These are phyloP conservation scores for Boletellus sp. DNA, from an alignment of 1,284 basidiomycete genomes.

Conservation along the genomic window DNA sequence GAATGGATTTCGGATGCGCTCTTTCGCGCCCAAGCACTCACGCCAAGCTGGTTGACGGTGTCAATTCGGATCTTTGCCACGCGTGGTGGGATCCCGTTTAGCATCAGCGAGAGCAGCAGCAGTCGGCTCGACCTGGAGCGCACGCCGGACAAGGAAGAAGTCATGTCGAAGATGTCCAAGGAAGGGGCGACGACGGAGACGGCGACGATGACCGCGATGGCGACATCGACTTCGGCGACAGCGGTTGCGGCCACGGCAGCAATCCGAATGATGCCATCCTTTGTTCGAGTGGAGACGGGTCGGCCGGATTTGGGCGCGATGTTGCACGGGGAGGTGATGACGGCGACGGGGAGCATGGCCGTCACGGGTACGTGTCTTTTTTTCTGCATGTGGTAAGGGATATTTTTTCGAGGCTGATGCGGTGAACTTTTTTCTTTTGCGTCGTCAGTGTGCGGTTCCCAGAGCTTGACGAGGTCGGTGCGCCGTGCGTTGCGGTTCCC, in stretches of 20 bases:
- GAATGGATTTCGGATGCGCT: slow-evolving; percentile 36
- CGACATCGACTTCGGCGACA: no score
- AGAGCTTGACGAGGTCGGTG: slow-evolving; percentile 37
- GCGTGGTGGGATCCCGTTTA: slow-evolving; percentile 7
- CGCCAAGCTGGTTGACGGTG: slow-evolving; percentile 25
- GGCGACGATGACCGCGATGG: no score
- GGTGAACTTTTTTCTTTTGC: not conserved
- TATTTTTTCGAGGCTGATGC: no score
- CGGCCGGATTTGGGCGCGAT: slow-evolving; percentile 22
- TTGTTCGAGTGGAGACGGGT: slow-evolving; percentile 17
- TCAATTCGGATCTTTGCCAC: slow-evolving; percentile 37
- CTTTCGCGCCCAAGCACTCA: slow-evolving; percentile 18
- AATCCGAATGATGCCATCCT: slow-evolving; percentile 2
- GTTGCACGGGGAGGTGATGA: slow-evolving; percentile 20
- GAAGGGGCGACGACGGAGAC: not conserved
- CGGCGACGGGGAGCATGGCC: slow-evolving; percentile 24
- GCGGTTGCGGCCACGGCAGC: no score
- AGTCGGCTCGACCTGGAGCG: slow-evolving; percentile 11
- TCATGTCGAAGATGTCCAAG: not conserved
- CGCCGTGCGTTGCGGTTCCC: slow-evolving; percentile 39
- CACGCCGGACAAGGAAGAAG: slow-evolving; percentile 10
- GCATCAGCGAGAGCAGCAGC: not conserved
- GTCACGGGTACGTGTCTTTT: slow-evolving; percentile 23
- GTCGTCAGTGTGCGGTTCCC: slow-evolving; percentile 46
- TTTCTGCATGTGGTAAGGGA: not conserved